Conservation (phyloP, 139 green algal genomes). For the Trebouxia sp. region DNA sequence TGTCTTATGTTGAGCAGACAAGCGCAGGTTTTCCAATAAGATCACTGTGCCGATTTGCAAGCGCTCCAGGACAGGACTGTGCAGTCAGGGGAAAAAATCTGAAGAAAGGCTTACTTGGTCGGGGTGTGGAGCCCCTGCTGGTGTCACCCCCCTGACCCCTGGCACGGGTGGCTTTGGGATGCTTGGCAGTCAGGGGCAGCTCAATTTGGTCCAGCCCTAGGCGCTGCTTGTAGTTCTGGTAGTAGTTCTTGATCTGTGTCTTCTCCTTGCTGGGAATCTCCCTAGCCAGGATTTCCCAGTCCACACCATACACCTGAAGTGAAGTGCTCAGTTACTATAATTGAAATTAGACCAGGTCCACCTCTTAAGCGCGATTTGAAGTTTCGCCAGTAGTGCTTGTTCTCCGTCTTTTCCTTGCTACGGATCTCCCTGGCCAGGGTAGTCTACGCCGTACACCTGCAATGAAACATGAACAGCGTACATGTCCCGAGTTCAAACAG, state of each 20-base stretch:
- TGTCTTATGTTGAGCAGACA: no score
- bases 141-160: background rate
- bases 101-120: background rate
- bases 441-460: no score
- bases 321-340: background rate
- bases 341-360: background rate
- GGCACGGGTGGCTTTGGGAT: background rate
- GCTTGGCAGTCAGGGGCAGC: slow-evolving; percentile 14
- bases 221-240: slow-evolving; percentile 73
- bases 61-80: background rate
- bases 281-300: slow-evolving; percentile 62
- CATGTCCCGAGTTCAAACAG: no score
- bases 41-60: no score
- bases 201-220: slow-evolving; percentile 32
- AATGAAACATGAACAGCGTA: no score
- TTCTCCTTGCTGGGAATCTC: slow-evolving; percentile 69
- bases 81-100: no score
- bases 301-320: slow-evolving; percentile 51
- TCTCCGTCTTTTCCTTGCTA: no score
- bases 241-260: slow-evolving; percentile 80
- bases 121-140: slow-evolving; percentile 10
- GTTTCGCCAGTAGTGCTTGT: no score
- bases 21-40: no score
- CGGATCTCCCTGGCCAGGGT: no score
- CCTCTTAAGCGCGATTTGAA: background rate